phyloP scores from a whole-genome alignment of 78 protist genomes.

The Cavenderia fasciculata region DNA sequence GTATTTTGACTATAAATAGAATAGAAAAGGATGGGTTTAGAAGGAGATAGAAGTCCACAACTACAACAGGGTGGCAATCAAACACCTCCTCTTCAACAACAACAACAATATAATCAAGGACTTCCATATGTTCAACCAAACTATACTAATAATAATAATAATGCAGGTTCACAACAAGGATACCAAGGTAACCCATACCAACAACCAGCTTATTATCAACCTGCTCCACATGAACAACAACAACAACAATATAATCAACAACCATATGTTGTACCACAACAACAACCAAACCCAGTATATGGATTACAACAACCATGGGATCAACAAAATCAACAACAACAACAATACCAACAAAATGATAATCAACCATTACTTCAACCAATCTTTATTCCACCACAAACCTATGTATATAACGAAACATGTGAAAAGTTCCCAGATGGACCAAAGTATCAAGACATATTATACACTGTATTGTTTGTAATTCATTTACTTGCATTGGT shows the following conservation, averaged over 20 bases:
- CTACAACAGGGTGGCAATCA: background rate
- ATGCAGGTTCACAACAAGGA: background rate
- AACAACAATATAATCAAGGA: constrained; percentile 3
- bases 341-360: background rate
- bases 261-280: background rate
- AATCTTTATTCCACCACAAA: background rate
- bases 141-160: too few relatives aligned
- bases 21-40: background rate
- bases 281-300: background rate
- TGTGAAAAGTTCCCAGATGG: background rate
- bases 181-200: background rate
- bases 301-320: too few relatives aligned
- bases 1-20: background rate
- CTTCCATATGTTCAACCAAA: background rate
- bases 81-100: background rate
- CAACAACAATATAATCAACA: constrained; percentile 5
- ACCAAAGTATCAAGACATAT: constrained; percentile 18
- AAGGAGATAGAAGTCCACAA: background rate
- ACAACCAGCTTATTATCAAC: background rate
- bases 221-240: background rate
- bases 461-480: constrained; percentile 12
- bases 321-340: constrained; percentile 1
- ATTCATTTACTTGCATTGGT: constrained; percentile 1
- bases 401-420: background rate
- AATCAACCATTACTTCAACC: background rate